These are phyloP conservation scores for Eruca vesicaria DNA, from an alignment of 441 rosid genomes.

Conservation along the genomic window DNA sequence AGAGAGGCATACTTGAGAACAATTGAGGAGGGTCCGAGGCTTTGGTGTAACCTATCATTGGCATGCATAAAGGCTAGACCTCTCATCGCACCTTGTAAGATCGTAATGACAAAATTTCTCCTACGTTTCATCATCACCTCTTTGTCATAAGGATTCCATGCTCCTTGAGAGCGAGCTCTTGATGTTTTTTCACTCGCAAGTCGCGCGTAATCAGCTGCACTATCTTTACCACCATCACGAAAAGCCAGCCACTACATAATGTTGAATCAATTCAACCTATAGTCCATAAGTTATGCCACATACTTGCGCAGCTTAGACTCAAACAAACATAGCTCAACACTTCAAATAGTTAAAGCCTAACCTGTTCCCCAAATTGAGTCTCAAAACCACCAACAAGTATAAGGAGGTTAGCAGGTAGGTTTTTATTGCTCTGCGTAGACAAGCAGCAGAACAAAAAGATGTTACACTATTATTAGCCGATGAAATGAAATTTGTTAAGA, in stretches of 20 bases:
- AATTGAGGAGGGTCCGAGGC: conserved; percentile 93
- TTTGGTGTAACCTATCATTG: conserved; percentile 90
- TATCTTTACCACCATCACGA: conserved; percentile 75
- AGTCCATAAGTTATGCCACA: conserved; percentile 18
- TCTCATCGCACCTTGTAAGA: conserved; percentile 71
- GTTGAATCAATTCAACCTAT: conserved; percentile 26
- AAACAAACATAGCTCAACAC: conserved; percentile 7
- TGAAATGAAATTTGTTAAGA: conserved; percentile 3
- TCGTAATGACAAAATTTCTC: conserved; percentile 55
- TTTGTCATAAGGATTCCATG: conserved; percentile 69
- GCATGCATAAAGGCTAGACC: conserved; percentile 89
- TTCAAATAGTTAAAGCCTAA: conserved; percentile 36
- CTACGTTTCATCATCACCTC: conserved; percentile 53
- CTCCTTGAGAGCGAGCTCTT: conserved; percentile 35
- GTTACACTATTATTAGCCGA: neutral
- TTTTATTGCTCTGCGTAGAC: conserved; percentile 59
- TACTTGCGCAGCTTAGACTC: conserved; percentile 2
- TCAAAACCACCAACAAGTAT: conserved; percentile 88
- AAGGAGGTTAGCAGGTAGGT: conserved; percentile 65
- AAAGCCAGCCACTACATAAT: conserved; percentile 88
- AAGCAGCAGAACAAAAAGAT: conserved; percentile 17
- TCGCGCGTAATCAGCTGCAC: conserved; percentile 83
- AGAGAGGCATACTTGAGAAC: conserved; percentile 65
- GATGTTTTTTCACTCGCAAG: conserved; percentile 60
- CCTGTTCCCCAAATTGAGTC: conserved; percentile 91